Evolutionary conservation across 495 filamentous ascomycete species (phyloP), one percentile per base, ranked within the genome.

Genomic region (Glonium stellatum): DNA sequence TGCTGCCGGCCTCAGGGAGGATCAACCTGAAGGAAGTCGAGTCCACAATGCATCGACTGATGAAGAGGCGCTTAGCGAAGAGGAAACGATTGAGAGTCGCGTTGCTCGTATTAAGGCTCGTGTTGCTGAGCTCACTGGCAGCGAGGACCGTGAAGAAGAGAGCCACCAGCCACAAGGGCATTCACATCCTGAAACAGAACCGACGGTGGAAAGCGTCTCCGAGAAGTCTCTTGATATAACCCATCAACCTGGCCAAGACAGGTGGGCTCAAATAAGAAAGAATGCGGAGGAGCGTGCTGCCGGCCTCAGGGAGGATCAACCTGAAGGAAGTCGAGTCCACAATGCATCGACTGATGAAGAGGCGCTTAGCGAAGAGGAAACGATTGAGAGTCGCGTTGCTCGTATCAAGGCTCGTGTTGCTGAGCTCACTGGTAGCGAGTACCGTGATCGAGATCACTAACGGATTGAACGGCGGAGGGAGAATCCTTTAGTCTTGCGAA

Each of bases 391-490:
- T 39, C 88, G 93, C 57, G 93, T 97, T 59, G 93, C 93, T 37
- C 88, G 95, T 57, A 98, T 98, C 81, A 97, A 97, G 75, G 95
- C 95, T 57, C 82, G 93, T 37, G 95, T 98, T 49, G 93, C 93
- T 50, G 89, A 96, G 73, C 73, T 98, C 67, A 98, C 95, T 12
- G 87, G 87, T 60, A 88, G 86, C 73, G 85, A n/a, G n/a, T n/a
- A n/a, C n/a, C n/a, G n/a, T n/a, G n/a, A n/a, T n/a, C n/a, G n/a
- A n/a, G n/a, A n/a, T n/a, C n/a, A n/a, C n/a, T n/a, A n/a, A n/a
- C n/a, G n/a, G n/a, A n/a, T n/a, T n/a, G n/a, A n/a, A n/a, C n/a
- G n/a, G n/a, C n/a, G n/a, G n/a, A n/a, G n/a, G n/a, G n/a, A n/a
- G n/a, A n/a, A n/a, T n/a, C n/a, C n/a, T n/a, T n/a, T n/a, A n/a